A percentile compares a stretch with the other conserved stretches of the same genome.
Conservation (phyloP, 495 filamentous ascomycete species). For the Aspergillus diversus region DNA sequence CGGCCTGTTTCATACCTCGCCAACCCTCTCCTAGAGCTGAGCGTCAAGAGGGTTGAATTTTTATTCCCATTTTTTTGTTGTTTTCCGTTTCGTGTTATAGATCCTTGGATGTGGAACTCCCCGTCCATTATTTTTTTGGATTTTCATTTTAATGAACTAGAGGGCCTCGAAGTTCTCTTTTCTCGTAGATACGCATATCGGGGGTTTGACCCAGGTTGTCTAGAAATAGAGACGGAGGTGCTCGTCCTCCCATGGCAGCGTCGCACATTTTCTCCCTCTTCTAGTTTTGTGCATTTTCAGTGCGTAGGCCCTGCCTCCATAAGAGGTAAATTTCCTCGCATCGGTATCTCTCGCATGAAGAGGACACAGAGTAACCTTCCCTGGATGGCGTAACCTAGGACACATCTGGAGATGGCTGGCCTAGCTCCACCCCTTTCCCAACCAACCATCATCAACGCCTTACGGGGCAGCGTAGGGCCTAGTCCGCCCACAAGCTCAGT, state of each 20-base stretch:
- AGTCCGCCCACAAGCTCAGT: too few relatives aligned
- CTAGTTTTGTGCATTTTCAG: too few relatives aligned
- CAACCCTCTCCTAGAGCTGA: conserved; percentile 26
- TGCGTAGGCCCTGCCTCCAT: too few relatives aligned
- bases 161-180: background rate
- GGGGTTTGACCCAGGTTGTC: background rate
- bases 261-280: too few relatives aligned
- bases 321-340: too few relatives aligned
- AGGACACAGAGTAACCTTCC: too few relatives aligned
- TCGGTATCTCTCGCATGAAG: too few relatives aligned
- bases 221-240: background rate
- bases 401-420: too few relatives aligned
- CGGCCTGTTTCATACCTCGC: conserved; percentile 33
- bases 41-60: conserved; percentile 31
- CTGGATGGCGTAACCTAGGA: too few relatives aligned
- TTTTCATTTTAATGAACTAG: background rate
- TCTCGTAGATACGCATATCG: background rate
- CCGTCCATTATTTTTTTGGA: background rate
- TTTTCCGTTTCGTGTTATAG: conserved; percentile 1
- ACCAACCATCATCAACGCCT: too few relatives aligned
- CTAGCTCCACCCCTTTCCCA: too few relatives aligned
- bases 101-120: background rate
- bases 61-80: conserved; percentile 17
- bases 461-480: too few relatives aligned
- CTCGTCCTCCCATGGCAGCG: background rate